Evolutionary conservation across 2,329 filamentous ascomycete species (phyloP).

Genomic region (Cladophialophora yegresii): DNA sequence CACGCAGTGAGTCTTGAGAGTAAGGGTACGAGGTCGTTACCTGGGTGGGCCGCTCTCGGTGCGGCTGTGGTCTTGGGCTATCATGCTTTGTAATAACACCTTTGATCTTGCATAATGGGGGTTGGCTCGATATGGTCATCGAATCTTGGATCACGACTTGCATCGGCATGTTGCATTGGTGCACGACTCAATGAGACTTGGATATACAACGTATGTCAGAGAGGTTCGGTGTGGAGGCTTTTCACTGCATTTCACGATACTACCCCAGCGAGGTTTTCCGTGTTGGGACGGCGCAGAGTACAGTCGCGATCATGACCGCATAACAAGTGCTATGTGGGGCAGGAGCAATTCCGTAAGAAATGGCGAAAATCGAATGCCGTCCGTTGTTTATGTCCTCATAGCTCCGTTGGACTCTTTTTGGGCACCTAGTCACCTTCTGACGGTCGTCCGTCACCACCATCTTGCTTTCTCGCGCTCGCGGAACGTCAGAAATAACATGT

Average conservation of each 20-base stretch:
- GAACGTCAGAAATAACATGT: background rate
- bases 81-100: slow-evolving; percentile 15
- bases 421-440: too few species aligned
- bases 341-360: background rate
- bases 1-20: slow-evolving; percentile 14
- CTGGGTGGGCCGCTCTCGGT: slow-evolving; percentile 16
- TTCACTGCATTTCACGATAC: background rate
- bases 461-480: background rate
- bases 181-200: background rate
- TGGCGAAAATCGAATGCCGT: background rate
- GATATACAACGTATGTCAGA: background rate
- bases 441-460: background rate
- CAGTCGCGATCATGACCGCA: background rate
- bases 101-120: background rate
- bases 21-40: slow-evolving; percentile 14
- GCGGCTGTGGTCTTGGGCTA: slow-evolving; percentile 22
- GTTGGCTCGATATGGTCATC: background rate
- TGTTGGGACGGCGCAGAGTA: background rate
- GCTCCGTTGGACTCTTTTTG: background rate
- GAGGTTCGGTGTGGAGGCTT: background rate
- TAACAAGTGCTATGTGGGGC: too few species aligned
- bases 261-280: too few species aligned
- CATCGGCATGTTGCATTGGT: background rate
- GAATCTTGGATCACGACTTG: background rate
- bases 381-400: background rate